These are phyloP conservation scores for Alternaria gaisen DNA, from an alignment of 2,329 filamentous ascomycete genomes.

Conservation along the genomic window DNA sequence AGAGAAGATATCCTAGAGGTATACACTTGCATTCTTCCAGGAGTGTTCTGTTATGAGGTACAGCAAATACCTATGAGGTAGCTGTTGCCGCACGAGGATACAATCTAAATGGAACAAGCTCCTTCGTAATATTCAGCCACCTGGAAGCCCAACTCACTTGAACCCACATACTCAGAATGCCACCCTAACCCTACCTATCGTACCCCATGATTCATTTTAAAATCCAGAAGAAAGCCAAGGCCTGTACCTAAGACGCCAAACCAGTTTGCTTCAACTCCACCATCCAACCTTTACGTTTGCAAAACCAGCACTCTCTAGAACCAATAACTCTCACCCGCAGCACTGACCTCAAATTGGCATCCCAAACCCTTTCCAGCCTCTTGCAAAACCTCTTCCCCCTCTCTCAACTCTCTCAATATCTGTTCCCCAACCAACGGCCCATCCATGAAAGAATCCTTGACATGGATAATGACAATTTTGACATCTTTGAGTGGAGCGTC, in stretches of 20 bases:
- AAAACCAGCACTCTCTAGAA: constrained; percentile 44
- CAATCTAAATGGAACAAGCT: too few species aligned
- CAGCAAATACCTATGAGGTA: too few species aligned
- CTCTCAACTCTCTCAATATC: constrained; percentile 74
- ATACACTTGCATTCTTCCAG: too few species aligned
- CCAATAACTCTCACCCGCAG: constrained; percentile 67
- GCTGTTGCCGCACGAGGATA: too few species aligned
- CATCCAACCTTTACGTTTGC: not conserved
- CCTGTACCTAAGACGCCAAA: not conserved
- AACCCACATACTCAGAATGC: not conserved
- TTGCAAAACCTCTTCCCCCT: constrained; percentile 63
- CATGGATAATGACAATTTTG: constrained; percentile 87
- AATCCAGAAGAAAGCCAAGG: not conserved
- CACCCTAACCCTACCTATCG: not conserved
- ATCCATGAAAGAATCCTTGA: constrained; percentile 86
- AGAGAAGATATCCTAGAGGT: too few species aligned
- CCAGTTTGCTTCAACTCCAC: not conserved
- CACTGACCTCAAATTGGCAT: constrained; percentile 79
- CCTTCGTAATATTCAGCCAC: too few species aligned
- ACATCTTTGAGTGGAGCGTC: constrained; percentile 71
- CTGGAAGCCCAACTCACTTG: not conserved
- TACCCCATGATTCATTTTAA: not conserved
- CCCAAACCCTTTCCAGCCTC: constrained; percentile 70
- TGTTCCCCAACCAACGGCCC: constrained; percentile 69
- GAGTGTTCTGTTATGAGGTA: too few species aligned